Percentiles rank a stretch among this genome's conserved stretches.
Conservation (phyloP, 371 early-diverging fungal species). For the Syncephalastrum racemosum region DNA sequence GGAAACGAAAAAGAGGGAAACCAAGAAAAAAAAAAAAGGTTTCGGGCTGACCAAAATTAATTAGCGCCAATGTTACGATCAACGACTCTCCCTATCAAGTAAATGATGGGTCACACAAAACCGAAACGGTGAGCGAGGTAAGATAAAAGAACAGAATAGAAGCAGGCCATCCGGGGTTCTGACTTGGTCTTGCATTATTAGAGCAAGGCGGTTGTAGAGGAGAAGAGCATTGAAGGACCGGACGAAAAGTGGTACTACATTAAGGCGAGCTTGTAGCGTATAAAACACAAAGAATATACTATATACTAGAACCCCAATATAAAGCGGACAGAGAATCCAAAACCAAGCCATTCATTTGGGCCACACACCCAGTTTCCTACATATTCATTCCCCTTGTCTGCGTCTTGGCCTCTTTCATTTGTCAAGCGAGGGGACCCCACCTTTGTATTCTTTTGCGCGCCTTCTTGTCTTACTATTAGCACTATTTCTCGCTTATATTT, state of each 20-base stretch:
- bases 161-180: too few species aligned
- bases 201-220: too few species aligned
- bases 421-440: too few species aligned
- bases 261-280: conserved; percentile 25
- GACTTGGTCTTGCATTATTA: too few species aligned
- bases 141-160: not conserved
- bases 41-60: not conserved
- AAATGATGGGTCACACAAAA: conserved; percentile 15
- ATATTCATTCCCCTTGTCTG: conserved; percentile 8
- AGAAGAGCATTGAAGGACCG: not conserved
- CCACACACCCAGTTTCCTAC: not conserved
- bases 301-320: conserved; percentile 2
- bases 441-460: too few species aligned
- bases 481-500: not conserved
- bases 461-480: conserved; percentile 1
- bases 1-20: not conserved
- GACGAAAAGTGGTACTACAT: conserved; percentile 42
- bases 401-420: conserved; percentile 7
- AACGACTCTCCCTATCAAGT: conserved; percentile 32
- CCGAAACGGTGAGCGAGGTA: conserved; percentile 13
- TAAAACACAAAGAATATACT: conserved; percentile 6
- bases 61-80: conserved; percentile 34
- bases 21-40: not conserved
- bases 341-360: conserved; percentile 5
- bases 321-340: not conserved